Evolutionary conservation across 352 stramenopile genomes (phyloP).

Genomic region (Blastocystis sp.): DNA sequence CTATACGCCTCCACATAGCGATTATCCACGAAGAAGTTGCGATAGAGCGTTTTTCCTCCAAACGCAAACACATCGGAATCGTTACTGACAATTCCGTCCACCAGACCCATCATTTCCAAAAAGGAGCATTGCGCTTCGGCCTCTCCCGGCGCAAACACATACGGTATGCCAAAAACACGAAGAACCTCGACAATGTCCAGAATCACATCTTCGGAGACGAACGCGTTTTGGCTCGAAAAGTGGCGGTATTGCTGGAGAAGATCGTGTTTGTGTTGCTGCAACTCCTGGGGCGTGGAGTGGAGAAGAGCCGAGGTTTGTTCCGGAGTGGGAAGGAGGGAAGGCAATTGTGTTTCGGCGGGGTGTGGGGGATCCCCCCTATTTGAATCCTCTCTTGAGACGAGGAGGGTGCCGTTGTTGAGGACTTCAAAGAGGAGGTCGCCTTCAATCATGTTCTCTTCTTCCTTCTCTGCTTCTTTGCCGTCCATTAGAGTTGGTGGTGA

Average conservation of each 20-base stretch:
- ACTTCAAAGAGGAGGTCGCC: background rate
- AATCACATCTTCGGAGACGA: conserved; percentile 72
- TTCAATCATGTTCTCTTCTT: background rate
- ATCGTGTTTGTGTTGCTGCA: conserved; percentile 16
- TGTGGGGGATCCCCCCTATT: background rate
- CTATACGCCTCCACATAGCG: conserved; percentile 97
- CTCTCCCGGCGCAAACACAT: conserved; percentile 96
- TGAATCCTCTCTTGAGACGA: background rate
- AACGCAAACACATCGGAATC: conserved; percentile 92
- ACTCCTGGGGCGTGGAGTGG: background rate
- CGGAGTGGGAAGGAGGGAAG: background rate
- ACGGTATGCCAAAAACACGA: conserved; percentile 93
- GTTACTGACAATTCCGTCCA: conserved; percentile 96
- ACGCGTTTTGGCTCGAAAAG: conserved; percentile 73
- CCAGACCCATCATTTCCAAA: conserved; percentile 89
- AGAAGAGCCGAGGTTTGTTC: background rate
- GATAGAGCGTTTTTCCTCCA: conserved; percentile 89
- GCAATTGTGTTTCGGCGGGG: background rate
- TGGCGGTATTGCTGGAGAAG: conserved; percentile 72
- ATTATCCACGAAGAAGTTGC: conserved; percentile 98
- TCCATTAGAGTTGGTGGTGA: background rate
- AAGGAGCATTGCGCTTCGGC: conserved; percentile 95
- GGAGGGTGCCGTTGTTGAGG: background rate
- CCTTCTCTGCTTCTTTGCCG: background rate
- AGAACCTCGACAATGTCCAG: conserved; percentile 90